These are phyloP conservation scores for Dendrobium huoshanense DNA, from an alignment of 106 monocot genomes.

Conservation along the genomic window DNA sequence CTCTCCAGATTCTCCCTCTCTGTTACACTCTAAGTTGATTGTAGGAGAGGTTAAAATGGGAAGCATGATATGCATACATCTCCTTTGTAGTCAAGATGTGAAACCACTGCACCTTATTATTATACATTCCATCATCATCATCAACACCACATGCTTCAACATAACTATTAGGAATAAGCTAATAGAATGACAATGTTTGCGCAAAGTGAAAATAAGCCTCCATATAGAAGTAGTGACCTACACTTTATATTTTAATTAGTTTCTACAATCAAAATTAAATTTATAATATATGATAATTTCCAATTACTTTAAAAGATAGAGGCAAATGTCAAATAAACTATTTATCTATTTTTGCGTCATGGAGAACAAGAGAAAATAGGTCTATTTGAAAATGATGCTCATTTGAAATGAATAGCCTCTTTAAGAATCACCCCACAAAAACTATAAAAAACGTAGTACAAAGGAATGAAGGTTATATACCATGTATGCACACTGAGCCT, in stretches of 20 bases:
- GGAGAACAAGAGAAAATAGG: not conserved
- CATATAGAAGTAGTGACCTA: not conserved
- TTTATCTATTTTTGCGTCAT: not conserved
- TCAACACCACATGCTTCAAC: not conserved
- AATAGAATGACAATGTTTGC: not conserved
- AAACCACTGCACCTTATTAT: too few species aligned
- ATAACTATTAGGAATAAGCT: not conserved
- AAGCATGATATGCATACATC: too few species aligned
- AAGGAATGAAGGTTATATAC: not conserved
- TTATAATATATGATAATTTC: not conserved
- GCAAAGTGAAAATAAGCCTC: not conserved
- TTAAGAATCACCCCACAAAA: not conserved
- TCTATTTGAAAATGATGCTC: not conserved
- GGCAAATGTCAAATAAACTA: not conserved
- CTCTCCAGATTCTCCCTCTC: too few species aligned
- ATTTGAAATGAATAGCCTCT: not conserved
- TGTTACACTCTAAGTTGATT: too few species aligned
- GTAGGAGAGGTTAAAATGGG: too few species aligned
- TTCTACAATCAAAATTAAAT: not conserved
- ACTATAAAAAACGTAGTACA: not conserved
- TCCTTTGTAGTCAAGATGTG: too few species aligned
- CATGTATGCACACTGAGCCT: conserved; percentile 25
- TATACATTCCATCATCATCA: too few species aligned
- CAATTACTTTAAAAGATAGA: not conserved
- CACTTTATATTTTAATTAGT: not conserved